Base-by-base conservation (phyloP, 73 alveolate genomes). In the Paramecium sonneborni region DNA sequence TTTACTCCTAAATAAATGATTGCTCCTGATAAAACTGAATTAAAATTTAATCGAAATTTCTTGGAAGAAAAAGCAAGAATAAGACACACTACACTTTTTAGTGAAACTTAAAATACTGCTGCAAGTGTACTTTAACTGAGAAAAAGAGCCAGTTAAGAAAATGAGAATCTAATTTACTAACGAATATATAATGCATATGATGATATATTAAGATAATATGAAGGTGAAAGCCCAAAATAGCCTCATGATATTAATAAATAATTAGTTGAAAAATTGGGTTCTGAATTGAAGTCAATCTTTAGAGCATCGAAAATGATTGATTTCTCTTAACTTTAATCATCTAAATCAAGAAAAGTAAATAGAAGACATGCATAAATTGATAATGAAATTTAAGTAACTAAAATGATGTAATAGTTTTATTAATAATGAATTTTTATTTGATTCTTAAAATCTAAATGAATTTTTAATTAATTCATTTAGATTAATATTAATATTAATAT, bases 331-430 rank as follows among this genome's bases (percentile, higher is more conserved):
- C 48, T 62, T 10, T n/a, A 62, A 62, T 30, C 39, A 11, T 12
- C 44, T 9, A 62, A 62, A 62, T 9, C 84, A 30, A 62, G 84
- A 62, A 62, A 62, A 62, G 44, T 62, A 7, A 32, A 26, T 32
- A 62, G 84, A 62, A 62, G 84, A 26, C 39, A 62, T 62, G 84
- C 84, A 30, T 62, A 62, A 62, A 26, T 62, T 62, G 84, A 62
- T 62, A 30, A 62, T 10, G 84, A 62, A 12, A 62, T 62, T 30
- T 46, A 62, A 62, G 84, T 62, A 62, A 62, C 84, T 12, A 62
- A 62, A 26, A 62, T 62, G 84, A 62, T 62, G 84, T 62, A 62
- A 24, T 62, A 62, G 44, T 62, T 62, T 32, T 62, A 62, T 62
- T 62, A 62, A 32, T 62, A 12, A 32, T 62, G 84, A 62, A n/a